Base-by-base conservation (phyloP, 164 flowering plant species). In the Buxus sempervirens region DNA sequence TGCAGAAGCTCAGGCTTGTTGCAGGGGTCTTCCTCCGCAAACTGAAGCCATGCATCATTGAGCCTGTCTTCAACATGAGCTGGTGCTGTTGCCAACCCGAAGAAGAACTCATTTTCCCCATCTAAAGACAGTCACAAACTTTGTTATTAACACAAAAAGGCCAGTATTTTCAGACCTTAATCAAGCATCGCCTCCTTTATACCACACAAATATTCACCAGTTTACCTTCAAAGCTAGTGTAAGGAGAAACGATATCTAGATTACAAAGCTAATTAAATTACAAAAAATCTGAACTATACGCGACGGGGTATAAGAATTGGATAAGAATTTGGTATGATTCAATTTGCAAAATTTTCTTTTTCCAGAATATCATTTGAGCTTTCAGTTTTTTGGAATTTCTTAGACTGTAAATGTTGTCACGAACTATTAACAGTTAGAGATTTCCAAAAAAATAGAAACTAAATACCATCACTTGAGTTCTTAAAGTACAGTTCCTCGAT, bases 61-160 rank as follows among this genome's bases (percentile, higher is more conserved):
- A 95, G 94, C 76, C 79, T 77, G 80, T 95, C 99, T 65, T 95
- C 99, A 32, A 90, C 99, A 79, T 92, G 99, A 23, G 99, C 99
- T 16, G 99, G 99, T 23, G 99, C 99, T 5, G 99, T 92, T 27
- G 99, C 99, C 73, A 95, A 79, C 42, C 99, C 99, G 63, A 92
- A 95, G 82, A 95, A 95, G 79, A 95, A 92, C 65, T 75, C 82
- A n/a, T 78, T 54, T 65, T 78, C 90, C 19, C 67, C 90, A 59
- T 73, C 93, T 82, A 72, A 73, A 67, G 20, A 41, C 51, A 67
- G 55, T 58, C 68, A 61, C 20, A 24, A 41, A 60, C 53, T 54
- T 1, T 69, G 7, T 22, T 22, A 18, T 5, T 10, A 54, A 21
- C 22, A 54, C 57, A 19, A 54, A 54, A 54, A 54, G 57, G 20